These are phyloP conservation scores for Elsinoe batatas DNA, from an alignment of 2,329 filamentous ascomycete species.

Conservation along the genomic window DNA sequence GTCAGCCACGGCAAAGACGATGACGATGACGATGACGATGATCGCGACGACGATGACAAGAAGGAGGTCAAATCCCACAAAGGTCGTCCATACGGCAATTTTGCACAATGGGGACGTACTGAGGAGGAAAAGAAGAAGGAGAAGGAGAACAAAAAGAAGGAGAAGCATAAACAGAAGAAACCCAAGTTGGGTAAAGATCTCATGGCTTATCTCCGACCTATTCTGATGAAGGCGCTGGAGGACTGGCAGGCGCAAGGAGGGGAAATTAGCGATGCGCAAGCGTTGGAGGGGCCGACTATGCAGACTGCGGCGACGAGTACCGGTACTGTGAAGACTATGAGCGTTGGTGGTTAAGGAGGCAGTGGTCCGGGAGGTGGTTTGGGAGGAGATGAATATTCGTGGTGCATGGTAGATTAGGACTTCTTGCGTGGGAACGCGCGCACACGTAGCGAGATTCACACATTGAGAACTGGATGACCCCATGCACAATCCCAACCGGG, in stretches of 20 bases:
- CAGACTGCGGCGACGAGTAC: no score
- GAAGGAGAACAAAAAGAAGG: not conserved
- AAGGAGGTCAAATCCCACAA: not conserved
- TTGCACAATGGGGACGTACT: not conserved
- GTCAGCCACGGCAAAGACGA: not conserved
- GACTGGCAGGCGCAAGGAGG: not conserved
- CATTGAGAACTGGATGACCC: not conserved
- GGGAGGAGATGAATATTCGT: no score
- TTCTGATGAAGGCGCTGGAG: not conserved
- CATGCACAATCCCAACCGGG: no score
- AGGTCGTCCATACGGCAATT: not conserved
- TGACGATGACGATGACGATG: not conserved
- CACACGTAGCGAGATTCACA: no score
- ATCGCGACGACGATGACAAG: not conserved
- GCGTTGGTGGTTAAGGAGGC: no score
- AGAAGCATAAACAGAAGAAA: not conserved
- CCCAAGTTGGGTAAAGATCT: not conserved
- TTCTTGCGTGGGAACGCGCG: no score
- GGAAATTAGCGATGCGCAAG: not conserved
- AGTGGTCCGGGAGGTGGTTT: no score
- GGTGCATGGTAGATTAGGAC: no score
- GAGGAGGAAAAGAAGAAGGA: not conserved
- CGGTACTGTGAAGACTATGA: no score
- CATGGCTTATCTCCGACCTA: not conserved
- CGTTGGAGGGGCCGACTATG: not conserved